Evolutionary conservation across 2,329 filamentous ascomycete species (phyloP).

Genomic region (Pleoardoris graminearum): DNA sequence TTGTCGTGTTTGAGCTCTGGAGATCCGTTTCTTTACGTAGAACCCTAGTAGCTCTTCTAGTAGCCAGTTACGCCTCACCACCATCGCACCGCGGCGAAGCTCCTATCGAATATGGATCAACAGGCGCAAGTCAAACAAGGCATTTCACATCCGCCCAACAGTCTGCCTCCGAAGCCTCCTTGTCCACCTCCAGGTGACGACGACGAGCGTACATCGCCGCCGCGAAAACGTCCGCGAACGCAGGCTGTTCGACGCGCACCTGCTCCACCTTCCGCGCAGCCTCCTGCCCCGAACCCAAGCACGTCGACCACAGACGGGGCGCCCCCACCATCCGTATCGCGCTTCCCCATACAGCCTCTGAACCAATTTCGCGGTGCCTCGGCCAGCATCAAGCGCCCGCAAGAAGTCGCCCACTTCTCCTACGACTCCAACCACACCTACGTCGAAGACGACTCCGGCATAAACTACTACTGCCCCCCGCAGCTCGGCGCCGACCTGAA

Average conservation of each 20-base stretch:
- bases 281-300: background rate
- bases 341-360: constrained; percentile 38
- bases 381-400: constrained; percentile 39
- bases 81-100: too few relatives aligned
- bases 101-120: background rate
- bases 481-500: constrained; percentile 74
- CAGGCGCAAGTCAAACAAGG: background rate
- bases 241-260: constrained; percentile 36
- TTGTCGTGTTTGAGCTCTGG: too few relatives aligned
- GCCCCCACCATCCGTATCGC: background rate
- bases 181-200: constrained; percentile 12
- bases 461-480: constrained; percentile 86
- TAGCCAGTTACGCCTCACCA: too few relatives aligned
- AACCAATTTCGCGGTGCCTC: constrained; percentile 39
- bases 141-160: background rate
- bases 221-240: constrained; percentile 37
- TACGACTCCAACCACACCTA: constrained; percentile 84
- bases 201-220: constrained; percentile 19
- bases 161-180: constrained; percentile 11
- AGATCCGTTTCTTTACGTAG: too few relatives aligned
- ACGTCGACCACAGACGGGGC: background rate
- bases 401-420: constrained; percentile 93
- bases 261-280: constrained; percentile 8
- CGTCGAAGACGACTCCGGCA: constrained; percentile 73
- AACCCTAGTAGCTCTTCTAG: too few relatives aligned